Percentiles rank a stretch among this genome's conserved stretches.
Evolutionary conservation across 2,329 filamentous ascomycete species (phyloP).

Genomic region (Diaporthe ilicicola): DNA sequence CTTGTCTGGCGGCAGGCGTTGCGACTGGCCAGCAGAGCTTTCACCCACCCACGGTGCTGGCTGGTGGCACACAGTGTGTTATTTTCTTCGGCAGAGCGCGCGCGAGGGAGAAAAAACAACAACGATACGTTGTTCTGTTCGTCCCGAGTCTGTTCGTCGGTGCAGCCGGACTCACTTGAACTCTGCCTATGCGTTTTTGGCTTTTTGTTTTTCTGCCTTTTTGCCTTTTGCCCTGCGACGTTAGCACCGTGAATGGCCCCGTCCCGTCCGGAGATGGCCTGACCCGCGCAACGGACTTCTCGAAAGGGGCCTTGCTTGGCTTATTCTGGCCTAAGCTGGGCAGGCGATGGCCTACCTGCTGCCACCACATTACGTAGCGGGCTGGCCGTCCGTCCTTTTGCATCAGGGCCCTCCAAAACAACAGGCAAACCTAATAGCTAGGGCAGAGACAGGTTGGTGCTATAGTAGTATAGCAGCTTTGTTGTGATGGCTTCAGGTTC

Average conservation of each 20-base stretch:
- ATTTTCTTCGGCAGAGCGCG: too few relatives aligned
- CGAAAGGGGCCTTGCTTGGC: background rate
- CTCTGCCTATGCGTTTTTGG: background rate
- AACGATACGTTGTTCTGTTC: background rate
- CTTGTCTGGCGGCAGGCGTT: background rate
- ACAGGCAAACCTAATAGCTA: background rate
- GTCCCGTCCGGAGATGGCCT: background rate
- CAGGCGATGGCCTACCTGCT: background rate
- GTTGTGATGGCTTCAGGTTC: background rate
- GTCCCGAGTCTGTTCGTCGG: background rate
- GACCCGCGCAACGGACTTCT: background rate
- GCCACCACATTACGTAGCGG: too few relatives aligned
- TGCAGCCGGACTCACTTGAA: background rate
- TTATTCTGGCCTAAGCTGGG: background rate
- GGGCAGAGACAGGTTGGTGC: background rate
- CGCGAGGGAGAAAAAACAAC: background rate
- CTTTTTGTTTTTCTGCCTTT: background rate
- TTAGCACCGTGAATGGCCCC: background rate
- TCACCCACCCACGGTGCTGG: background rate
- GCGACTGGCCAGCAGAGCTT: background rate
- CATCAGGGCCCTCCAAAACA: background rate
- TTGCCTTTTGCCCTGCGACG: slow-evolving; percentile 6
- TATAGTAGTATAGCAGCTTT: too few relatives aligned
- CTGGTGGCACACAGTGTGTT: background rate
- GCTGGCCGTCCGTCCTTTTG: background rate